Conservation (phyloP, 192 early-diverging fungal species). For the Rhizophagus prolifer region DNA sequence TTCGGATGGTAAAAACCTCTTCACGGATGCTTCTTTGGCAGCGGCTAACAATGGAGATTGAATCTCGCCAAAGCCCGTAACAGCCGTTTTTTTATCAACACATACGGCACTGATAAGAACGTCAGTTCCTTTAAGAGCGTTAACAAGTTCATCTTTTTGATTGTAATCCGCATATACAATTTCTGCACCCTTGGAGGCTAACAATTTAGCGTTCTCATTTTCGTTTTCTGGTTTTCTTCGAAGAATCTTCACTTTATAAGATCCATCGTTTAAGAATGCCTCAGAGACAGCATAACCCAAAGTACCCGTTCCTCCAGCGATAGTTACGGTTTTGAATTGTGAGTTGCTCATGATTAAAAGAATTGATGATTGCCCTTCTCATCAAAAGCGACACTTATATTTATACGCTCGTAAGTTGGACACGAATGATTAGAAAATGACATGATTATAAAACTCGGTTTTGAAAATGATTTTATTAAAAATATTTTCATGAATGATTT, state of each 20-base stretch:
- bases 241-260: slow-evolving; percentile 26
- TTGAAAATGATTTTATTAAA: too few species aligned
- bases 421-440: too few species aligned
- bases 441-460: too few species aligned
- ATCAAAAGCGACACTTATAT: too few species aligned
- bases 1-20: slow-evolving; percentile 26
- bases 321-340: not conserved
- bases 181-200: slow-evolving; percentile 11
- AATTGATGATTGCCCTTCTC: too few species aligned
- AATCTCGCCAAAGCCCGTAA: not conserved
- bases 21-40: slow-evolving; percentile 26
- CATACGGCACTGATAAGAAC: slow-evolving; percentile 13
- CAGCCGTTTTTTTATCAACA: too few species aligned
- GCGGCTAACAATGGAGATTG: slow-evolving; percentile 11
- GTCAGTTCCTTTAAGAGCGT: slow-evolving; percentile 24
- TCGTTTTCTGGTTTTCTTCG: not conserved
- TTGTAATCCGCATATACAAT: slow-evolving; percentile 28
- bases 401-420: too few species aligned
- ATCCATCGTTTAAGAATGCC: slow-evolving; percentile 24
- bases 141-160: slow-evolving; percentile 24
- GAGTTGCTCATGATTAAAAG: not conserved
- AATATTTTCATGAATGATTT: too few species aligned
- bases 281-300: slow-evolving; percentile 17
- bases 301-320: slow-evolving; percentile 12
- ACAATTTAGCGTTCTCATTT: slow-evolving; percentile 8